Conservation (phyloP, 2,329 filamentous ascomycete species). For the Gaeumannomyces sp. region DNA sequence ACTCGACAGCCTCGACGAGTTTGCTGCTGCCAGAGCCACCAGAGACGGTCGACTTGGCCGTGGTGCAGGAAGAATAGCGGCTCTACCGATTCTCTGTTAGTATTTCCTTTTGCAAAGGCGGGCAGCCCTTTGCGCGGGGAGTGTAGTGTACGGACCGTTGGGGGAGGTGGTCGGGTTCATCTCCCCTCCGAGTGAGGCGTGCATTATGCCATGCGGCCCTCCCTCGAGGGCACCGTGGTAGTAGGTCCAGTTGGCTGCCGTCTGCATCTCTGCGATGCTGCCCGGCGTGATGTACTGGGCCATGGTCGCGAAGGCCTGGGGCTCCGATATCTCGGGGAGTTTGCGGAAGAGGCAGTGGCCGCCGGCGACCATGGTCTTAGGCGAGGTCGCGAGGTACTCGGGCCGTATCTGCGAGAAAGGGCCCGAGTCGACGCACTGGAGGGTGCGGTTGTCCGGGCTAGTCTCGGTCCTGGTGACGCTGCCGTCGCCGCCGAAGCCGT, state of each 20-base stretch:
- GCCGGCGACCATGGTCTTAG: conserved; percentile 20
- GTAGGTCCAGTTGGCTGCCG: background rate
- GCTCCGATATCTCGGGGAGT: background rate
- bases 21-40: conserved; percentile 18
- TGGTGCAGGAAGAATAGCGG: conserved; percentile 25
- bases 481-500: conserved; percentile 23
- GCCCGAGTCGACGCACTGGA: conserved; percentile 39
- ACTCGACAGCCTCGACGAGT: background rate
- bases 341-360: background rate
- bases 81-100: conserved; percentile 15
- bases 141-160: background rate
- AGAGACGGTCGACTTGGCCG: conserved; percentile 14
- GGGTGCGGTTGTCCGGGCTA: conserved; percentile 47
- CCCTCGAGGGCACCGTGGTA: conserved; percentile 24
- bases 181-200: conserved; percentile 20
- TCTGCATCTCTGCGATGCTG: background rate
- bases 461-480: conserved; percentile 24
- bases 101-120: conserved; percentile 12
- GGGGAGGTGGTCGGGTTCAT: conserved; percentile 7
- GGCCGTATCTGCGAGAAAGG: conserved; percentile 39
- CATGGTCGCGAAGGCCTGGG: background rate
- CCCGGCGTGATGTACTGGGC: conserved; percentile 21
- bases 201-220: conserved; percentile 22
- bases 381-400: conserved; percentile 25
- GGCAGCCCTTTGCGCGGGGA: no score